Conservation (phyloP, 768 basidiomycete genomes). For the Daedaleopsis nitida region DNA sequence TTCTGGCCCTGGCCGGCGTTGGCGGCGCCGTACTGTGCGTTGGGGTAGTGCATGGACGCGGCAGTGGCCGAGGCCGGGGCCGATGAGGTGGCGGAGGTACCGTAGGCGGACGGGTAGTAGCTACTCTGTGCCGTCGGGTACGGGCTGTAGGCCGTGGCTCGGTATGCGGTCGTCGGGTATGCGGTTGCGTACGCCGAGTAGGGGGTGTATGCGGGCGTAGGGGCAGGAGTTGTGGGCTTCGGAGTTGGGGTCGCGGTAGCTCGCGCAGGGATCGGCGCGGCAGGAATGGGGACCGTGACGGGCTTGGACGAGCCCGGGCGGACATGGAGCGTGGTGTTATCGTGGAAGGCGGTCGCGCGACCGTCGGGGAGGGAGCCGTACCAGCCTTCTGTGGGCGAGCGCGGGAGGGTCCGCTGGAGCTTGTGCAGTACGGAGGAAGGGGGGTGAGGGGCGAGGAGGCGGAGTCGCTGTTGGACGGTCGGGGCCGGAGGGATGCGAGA, state of each 20-base stretch:
- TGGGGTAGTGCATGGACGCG: conserved; percentile 38
- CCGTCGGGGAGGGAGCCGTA: conserved; percentile 68
- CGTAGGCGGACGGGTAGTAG: conserved; percentile 28
- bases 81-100: conserved; percentile 27
- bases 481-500: conserved; percentile 72
- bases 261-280: conserved; percentile 23
- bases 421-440: conserved; percentile 65
- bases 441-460: conserved; percentile 53
- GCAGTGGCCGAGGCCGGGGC: neutral
- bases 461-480: conserved; percentile 44
- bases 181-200: conserved; percentile 25
- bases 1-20: conserved; percentile 34
- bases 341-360: conserved; percentile 62
- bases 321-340: conserved; percentile 74
- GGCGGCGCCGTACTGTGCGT: conserved; percentile 36
- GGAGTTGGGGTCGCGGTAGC: conserved; percentile 32
- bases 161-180: conserved; percentile 33
- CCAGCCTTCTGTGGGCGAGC: conserved; percentile 66
- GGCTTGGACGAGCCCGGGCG: conserved; percentile 34
- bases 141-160: conserved; percentile 37
- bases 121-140: conserved; percentile 40
- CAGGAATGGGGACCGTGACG: neutral
- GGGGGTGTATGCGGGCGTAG: conserved; percentile 24
- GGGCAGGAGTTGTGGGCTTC: conserved; percentile 28
- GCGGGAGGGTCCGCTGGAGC: conserved; percentile 69